Evolutionary conservation across 129 eudicot genomes (phyloP), one percentile per base, ranked within the genome.

Genomic region (Solidago caesia): DNA sequence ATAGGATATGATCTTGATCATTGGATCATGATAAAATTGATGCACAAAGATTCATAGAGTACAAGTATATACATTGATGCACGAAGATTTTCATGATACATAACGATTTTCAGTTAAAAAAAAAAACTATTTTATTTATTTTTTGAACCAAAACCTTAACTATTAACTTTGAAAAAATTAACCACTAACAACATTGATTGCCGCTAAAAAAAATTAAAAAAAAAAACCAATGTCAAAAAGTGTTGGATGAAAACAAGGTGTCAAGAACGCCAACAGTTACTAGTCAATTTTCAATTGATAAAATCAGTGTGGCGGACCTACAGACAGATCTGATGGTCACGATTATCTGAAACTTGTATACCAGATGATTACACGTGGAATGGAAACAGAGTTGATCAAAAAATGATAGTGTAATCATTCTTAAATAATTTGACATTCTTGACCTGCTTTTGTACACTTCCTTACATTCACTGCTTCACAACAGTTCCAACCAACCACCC

Each of bases 371-470:
- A 81, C 84, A 81, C 84, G 77, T 80, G 82, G 71, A 14, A 13
- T 5, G 49, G 21, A 45, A 56, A 66, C 26, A 68, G 21, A 44
- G 65, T 67, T 57, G 77, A 76, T 76, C 49, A 74, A 67, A 77
- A 21, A 80, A 80, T 84, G 87, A 84, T 80, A 41, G 82, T 60
- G 87, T 80, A 80, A 84, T 84, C 82, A 84, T 84, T 84, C 82
- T 80, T 80, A 76, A 84, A 84, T 84, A 76, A 84, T 84, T 84
- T 84, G 84, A 80, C 87, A 84, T 84, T 80, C 84, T 76, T 84
- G 79, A 70, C 80, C 74, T 27, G 76, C 39, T 81, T 79, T 73
- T 70, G 83, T 83, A 53, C 84, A 42, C 55, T 56, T 69, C 44
- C 72, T 60, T 73, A 64, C 77, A 63, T 61, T 68, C 80, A 68